Percentiles rank a stretch among this genome's conserved stretches.
Evolutionary conservation across 768 basidiomycete genomes (phyloP).

Genomic region (Mrakia frigida): DNA sequence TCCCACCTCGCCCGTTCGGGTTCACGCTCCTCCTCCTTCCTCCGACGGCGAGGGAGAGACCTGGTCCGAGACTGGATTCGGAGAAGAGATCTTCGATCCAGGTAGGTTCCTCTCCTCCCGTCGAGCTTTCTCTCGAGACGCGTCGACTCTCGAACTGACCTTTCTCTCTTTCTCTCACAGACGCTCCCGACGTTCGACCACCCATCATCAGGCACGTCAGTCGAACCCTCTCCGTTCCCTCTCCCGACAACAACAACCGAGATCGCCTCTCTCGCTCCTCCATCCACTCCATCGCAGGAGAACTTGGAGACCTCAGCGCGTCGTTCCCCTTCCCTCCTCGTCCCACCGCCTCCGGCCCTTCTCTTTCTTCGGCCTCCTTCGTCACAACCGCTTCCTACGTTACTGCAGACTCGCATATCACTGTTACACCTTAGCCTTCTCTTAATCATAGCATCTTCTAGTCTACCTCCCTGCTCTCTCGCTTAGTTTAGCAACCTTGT

Average conservation of each 20-base stretch:
- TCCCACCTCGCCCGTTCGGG: not conserved
- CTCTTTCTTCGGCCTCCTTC: not conserved
- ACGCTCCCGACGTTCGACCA: not conserved
- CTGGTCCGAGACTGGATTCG: constrained; percentile 2
- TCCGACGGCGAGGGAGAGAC: not conserved
- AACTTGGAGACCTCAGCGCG: not conserved
- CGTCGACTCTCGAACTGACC: not conserved
- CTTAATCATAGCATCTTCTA: not conserved
- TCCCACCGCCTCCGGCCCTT: not conserved
- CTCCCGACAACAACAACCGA: not conserved
- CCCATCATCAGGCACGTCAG: not conserved
- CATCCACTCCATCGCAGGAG: not conserved
- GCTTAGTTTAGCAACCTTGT: not conserved
- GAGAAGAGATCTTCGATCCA: not conserved
- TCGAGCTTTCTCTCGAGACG: not conserved
- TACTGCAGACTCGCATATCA: not conserved
- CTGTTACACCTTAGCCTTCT: not conserved
- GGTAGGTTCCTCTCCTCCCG: not conserved
- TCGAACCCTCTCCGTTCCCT: not conserved
- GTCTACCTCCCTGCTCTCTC: not conserved
- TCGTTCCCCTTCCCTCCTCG: not conserved
- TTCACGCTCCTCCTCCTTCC: not conserved
- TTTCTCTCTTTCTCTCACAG: not conserved
- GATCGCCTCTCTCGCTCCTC: not conserved
- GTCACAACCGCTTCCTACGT: not conserved